Percentiles rank a stretch among this genome's conserved stretches.
Evolutionary conservation across 1,284 basidiomycete species (phyloP).

Genomic region (Bondarzewia mesenterica): DNA sequence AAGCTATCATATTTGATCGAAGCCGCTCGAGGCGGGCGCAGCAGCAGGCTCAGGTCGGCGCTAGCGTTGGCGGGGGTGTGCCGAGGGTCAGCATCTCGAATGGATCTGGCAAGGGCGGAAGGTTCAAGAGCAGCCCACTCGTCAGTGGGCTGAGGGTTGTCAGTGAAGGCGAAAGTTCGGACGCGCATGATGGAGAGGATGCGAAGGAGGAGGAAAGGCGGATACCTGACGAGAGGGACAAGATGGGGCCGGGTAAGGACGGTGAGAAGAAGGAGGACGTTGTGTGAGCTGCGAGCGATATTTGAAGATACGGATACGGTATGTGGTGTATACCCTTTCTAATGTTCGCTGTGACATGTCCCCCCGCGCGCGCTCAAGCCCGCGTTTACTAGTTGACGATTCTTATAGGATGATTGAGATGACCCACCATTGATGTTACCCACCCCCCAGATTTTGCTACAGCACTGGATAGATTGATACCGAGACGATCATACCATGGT

Average conservation of each 20-base stretch:
- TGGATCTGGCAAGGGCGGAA: conserved; percentile 34
- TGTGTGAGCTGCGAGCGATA: background rate
- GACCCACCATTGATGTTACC: too few relatives aligned
- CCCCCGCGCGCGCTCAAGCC: too few relatives aligned
- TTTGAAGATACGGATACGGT: too few relatives aligned
- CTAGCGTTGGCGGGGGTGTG: conserved; percentile 14
- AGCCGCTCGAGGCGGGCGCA: conserved; percentile 8
- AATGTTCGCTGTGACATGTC: too few relatives aligned
- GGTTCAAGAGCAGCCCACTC: conserved; percentile 66
- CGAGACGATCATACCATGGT: too few relatives aligned
- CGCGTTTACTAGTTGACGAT: too few relatives aligned
- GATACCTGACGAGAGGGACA: conserved; percentile 23
- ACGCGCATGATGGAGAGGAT: conserved; percentile 10
- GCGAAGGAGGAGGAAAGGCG: conserved; percentile 11
- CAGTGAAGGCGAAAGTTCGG: conserved; percentile 10
- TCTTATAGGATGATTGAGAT: too few relatives aligned
- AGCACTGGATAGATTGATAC: too few relatives aligned
- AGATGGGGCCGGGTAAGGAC: conserved; percentile 24
- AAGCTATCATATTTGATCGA: conserved; percentile 53
- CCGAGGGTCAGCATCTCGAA: conserved; percentile 7
- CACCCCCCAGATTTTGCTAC: too few relatives aligned
- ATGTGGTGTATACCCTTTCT: too few relatives aligned
- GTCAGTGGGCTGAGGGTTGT: conserved; percentile 23
- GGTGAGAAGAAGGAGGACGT: background rate
- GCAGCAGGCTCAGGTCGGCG: conserved; percentile 16